A percentile compares a stretch with the other conserved stretches of the same genome.
These are phyloP conservation scores for Alternaria sp. DNA, from an alignment of 2,329 filamentous ascomycete species.

Conservation along the genomic window DNA sequence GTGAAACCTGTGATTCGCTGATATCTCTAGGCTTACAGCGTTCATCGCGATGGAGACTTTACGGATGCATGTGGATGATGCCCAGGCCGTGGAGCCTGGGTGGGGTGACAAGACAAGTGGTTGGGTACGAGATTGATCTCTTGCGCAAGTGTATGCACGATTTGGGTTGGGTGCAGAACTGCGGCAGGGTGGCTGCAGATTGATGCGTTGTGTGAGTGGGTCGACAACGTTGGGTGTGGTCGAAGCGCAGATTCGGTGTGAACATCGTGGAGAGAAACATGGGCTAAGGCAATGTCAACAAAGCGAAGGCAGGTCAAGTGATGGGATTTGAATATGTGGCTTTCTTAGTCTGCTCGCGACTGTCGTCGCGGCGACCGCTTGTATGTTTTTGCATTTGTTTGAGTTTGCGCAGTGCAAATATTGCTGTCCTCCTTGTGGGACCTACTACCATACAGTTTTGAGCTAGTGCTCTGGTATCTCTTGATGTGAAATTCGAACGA, in stretches of 20 bases:
- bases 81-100: conserved; percentile 17
- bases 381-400: conserved; percentile 25
- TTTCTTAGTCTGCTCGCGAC: conserved; percentile 14
- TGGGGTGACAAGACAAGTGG: conserved; percentile 21
- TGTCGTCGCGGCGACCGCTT: conserved; percentile 21
- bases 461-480: conserved; percentile 51
- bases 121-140: conserved; percentile 22
- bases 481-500: conserved; percentile 37
- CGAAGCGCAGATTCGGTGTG: background rate
- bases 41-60: conserved; percentile 20
- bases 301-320: background rate
- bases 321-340: background rate
- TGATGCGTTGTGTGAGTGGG: conserved; percentile 27
- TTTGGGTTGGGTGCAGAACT: conserved; percentile 23
- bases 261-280: conserved; percentile 1
- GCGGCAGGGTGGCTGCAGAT: conserved; percentile 25
- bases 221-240: conserved; percentile 19
- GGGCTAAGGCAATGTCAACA: background rate
- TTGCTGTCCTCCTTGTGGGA: conserved; percentile 30
- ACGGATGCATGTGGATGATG: conserved; percentile 19
- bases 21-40: conserved; percentile 18
- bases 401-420: conserved; percentile 20
- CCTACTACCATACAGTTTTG: conserved; percentile 46
- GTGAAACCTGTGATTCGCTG: conserved; percentile 31
- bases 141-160: conserved; percentile 22